phyloP scores from a whole-genome alignment of 805 yeast genomes.

The Saccharomycopsis babjevae region DNA sequence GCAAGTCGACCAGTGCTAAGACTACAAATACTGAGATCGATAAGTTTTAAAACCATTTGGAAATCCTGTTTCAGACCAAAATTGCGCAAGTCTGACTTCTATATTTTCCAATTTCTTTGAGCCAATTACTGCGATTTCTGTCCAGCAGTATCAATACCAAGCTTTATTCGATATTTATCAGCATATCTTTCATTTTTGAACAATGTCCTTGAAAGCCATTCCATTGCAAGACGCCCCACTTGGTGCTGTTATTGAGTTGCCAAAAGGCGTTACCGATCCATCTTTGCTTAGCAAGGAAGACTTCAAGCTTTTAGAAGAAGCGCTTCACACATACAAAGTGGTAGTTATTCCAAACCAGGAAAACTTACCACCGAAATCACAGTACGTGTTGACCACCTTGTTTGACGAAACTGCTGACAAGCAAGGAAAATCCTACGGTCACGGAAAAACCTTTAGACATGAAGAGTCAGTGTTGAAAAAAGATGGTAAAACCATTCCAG shows the following conservation, averaged over 20 bases:
- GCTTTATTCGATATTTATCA: too few species aligned
- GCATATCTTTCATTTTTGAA: too few species aligned
- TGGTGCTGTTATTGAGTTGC: constrained; percentile 62
- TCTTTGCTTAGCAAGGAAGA: constrained; percentile 54
- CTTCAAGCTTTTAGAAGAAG: constrained; percentile 49
- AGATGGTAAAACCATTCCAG: constrained; percentile 72
- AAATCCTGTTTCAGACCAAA: too few species aligned
- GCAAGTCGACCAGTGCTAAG: too few species aligned
- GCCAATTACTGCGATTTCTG: too few species aligned
- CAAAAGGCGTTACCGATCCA: constrained; percentile 67
- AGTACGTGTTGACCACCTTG: constrained; percentile 62
- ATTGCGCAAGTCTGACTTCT: too few species aligned
- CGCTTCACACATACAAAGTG: constrained; percentile 60
- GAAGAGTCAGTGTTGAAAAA: constrained; percentile 58
- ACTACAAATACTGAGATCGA: too few species aligned
- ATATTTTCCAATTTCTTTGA: too few species aligned
- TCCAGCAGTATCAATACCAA: too few species aligned
- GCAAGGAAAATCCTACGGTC: constrained; percentile 62
- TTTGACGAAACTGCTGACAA: constrained; percentile 60
- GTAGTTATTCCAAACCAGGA: constrained; percentile 65
- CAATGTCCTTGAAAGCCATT: constrained; percentile 26
- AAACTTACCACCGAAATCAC: constrained; percentile 62
- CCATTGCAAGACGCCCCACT: constrained; percentile 45
- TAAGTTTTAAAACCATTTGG: too few species aligned
- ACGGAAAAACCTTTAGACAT: constrained; percentile 68